Conservation (phyloP, 1,284 basidiomycete genomes). For the Ganoderma lucidum region DNA sequence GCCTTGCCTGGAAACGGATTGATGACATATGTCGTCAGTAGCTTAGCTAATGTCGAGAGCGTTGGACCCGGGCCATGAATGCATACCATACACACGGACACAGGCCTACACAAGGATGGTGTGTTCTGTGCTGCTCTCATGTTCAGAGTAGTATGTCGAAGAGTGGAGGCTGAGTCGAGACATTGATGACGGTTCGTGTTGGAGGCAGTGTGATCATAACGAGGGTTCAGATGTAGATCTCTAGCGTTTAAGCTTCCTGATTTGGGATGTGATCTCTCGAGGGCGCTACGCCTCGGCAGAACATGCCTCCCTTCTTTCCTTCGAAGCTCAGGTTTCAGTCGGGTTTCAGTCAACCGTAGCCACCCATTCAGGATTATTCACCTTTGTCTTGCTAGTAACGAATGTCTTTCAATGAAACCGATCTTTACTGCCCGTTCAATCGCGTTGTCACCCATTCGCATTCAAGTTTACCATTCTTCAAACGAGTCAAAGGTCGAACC, state of each 20-base stretch:
- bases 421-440: background rate
- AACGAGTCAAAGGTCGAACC: background rate
- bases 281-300: background rate
- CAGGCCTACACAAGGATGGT: too few relatives aligned
- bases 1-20: background rate
- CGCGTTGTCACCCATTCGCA: background rate
- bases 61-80: background rate
- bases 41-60: background rate
- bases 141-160: background rate
- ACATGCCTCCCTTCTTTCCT: background rate
- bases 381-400: background rate
- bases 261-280: background rate
- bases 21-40: slow-evolving; percentile 6
- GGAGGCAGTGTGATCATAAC: background rate
- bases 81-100: background rate
- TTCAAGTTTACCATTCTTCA: background rate
- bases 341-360: background rate
- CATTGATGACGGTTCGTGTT: background rate
- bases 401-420: background rate
- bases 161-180: background rate
- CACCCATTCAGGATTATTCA: background rate
- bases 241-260: background rate
- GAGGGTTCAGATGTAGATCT: slow-evolving; percentile 7
- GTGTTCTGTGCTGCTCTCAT: background rate
- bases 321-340: background rate